Evolutionary conservation across 1,139 yeast species (phyloP).

Genomic region (Candida tropicalis): DNA sequence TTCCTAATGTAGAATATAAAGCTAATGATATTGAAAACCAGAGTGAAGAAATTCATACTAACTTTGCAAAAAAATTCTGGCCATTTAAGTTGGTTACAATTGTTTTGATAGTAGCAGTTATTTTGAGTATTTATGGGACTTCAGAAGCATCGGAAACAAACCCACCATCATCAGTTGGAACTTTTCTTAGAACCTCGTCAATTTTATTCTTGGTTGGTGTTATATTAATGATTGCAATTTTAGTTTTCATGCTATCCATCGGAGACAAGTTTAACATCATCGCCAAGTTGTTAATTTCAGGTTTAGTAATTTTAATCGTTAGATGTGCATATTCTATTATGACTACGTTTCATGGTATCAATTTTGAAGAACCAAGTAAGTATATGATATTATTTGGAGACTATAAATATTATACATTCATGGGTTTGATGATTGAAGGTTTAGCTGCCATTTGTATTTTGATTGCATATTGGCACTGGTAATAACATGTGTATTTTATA

Average conservation of each 20-base stretch:
- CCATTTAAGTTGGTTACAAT: conserved; percentile 15
- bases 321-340: conserved; percentile 16
- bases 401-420: conserved; percentile 14
- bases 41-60: neutral
- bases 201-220: conserved; percentile 15
- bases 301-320: conserved; percentile 13
- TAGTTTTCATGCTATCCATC: conserved; percentile 4
- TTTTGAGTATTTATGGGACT: conserved; percentile 13
- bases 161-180: conserved; percentile 4
- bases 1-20: neutral
- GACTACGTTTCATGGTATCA: conserved; percentile 15
- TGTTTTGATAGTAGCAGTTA: conserved; percentile 14
- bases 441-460: conserved; percentile 11
- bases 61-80: conserved; percentile 8
- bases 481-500: neutral
- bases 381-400: conserved; percentile 17
- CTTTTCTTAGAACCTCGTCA: conserved; percentile 13
- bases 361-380: conserved; percentile 12
- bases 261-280: conserved; percentile 4
- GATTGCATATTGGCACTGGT: conserved; percentile 13
- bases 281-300: conserved; percentile 11
- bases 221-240: conserved; percentile 10
- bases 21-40: neutral
- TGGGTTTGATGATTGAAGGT: conserved; percentile 14
- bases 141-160: conserved; percentile 7